Conservation (phyloP, 768 basidiomycete species). For the Boletus tylopilopsis region DNA sequence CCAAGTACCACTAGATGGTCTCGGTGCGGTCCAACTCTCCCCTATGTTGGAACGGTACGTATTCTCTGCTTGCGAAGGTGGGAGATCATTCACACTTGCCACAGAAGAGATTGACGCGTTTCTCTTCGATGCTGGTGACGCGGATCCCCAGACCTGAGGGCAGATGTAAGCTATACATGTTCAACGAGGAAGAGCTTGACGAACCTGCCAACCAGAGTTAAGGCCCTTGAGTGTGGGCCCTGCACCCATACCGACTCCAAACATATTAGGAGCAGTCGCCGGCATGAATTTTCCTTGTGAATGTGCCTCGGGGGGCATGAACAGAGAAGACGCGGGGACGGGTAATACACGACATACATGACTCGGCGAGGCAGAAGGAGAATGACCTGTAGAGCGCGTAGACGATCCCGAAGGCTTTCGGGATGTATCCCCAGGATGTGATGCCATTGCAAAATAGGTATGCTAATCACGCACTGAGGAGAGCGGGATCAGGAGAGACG, state of each 20-base stretch:
- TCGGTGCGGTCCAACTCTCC: constrained; percentile 51
- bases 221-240: constrained; percentile 47
- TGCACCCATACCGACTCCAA: constrained; percentile 49
- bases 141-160: constrained; percentile 55
- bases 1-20: constrained; percentile 56
- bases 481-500: constrained; percentile 17
- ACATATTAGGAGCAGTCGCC: constrained; percentile 43
- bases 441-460: constrained; percentile 28
- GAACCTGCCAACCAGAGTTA: constrained; percentile 66
- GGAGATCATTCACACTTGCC: constrained; percentile 47
- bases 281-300: constrained; percentile 46
- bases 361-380: constrained; percentile 57
- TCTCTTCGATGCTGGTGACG: constrained; percentile 46
- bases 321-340: neutral
- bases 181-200: constrained; percentile 21
- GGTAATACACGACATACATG: constrained; percentile 41
- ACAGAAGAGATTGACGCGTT: constrained; percentile 63
- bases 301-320: constrained; percentile 30
- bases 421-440: constrained; percentile 41
- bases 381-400: constrained; percentile 59
- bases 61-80: constrained; percentile 42
- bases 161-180: constrained; percentile 8
- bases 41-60: constrained; percentile 44
- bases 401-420: constrained; percentile 71
- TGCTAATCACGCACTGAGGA: constrained; percentile 29